Percentiles rank a stretch among this genome's conserved stretches.
Conservation (phyloP, 768 basidiomycete species). For the Tylopilus vinaceipallidus region DNA sequence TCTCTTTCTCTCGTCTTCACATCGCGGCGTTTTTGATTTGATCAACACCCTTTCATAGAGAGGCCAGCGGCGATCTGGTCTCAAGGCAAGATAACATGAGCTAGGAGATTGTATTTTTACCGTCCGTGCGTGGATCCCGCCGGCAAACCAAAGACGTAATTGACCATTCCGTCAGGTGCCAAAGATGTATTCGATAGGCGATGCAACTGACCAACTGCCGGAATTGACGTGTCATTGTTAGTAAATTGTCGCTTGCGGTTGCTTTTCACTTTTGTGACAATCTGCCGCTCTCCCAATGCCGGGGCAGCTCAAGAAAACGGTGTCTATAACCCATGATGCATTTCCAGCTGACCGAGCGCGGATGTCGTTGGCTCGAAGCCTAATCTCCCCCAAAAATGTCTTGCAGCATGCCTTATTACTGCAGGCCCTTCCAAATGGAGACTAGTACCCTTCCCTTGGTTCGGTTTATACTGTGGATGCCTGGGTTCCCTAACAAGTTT, state of each 20-base stretch:
- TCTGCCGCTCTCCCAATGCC: not conserved
- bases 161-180: not conserved
- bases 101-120: slow-evolving; percentile 4
- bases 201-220: not conserved
- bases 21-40: slow-evolving; percentile 7
- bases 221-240: slow-evolving; percentile 4
- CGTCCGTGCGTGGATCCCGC: not conserved
- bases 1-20: not conserved
- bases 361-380: not conserved
- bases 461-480: not conserved
- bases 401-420: not conserved
- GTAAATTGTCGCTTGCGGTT: not conserved
- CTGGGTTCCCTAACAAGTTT: not conserved
- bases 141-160: slow-evolving; percentile 26
- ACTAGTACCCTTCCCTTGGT: not conserved
- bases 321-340: too few relatives aligned
- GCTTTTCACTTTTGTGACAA: slow-evolving; percentile 1
- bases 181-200: slow-evolving; percentile 4
- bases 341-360: not conserved
- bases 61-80: not conserved
- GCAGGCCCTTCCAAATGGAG: not conserved
- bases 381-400: not conserved
- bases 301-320: too few relatives aligned
- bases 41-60: slow-evolving; percentile 4
- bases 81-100: slow-evolving; percentile 1